phyloP scores from a whole-genome alignment of 1,284 basidiomycete genomes.

The Trichosporon sp. region DNA sequence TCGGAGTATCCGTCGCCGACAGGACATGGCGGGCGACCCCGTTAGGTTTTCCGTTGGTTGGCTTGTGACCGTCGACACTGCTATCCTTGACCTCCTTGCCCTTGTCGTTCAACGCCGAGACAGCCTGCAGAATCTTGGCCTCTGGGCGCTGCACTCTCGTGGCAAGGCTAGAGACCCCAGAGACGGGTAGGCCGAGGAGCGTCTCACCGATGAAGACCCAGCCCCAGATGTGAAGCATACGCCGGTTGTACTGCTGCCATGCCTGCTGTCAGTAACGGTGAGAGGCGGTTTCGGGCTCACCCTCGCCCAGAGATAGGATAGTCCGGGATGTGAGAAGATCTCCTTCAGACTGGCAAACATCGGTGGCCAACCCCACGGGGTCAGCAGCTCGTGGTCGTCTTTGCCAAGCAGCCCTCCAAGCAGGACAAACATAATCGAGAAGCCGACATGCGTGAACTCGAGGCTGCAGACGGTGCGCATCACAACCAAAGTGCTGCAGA shows the following conservation, averaged over 20 bases:
- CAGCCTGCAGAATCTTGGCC: not conserved
- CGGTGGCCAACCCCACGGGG: constrained; percentile 45
- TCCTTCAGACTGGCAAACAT: constrained; percentile 32
- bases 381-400: constrained; percentile 31
- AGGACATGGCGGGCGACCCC: not conserved
- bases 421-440: constrained; percentile 18
- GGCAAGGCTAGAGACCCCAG: constrained; percentile 20
- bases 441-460: constrained; percentile 20
- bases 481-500: constrained; percentile 28
- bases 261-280: constrained; percentile 24
- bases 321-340: constrained; percentile 35
- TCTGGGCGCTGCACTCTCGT: constrained; percentile 5
- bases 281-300: constrained; percentile 20
- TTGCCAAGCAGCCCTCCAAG: constrained; percentile 35
- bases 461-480: constrained; percentile 27
- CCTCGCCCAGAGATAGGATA: constrained; percentile 40
- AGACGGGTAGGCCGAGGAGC: constrained; percentile 36
- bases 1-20: not conserved
- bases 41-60: not conserved
- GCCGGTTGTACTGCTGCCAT: constrained; percentile 42
- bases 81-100: not conserved
- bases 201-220: constrained; percentile 42
- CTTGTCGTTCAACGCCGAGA: not conserved
- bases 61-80: not conserved
- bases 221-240: constrained; percentile 34